phyloP scores from a whole-genome alignment of 306 rosid genomes.

The Quercus robur region DNA sequence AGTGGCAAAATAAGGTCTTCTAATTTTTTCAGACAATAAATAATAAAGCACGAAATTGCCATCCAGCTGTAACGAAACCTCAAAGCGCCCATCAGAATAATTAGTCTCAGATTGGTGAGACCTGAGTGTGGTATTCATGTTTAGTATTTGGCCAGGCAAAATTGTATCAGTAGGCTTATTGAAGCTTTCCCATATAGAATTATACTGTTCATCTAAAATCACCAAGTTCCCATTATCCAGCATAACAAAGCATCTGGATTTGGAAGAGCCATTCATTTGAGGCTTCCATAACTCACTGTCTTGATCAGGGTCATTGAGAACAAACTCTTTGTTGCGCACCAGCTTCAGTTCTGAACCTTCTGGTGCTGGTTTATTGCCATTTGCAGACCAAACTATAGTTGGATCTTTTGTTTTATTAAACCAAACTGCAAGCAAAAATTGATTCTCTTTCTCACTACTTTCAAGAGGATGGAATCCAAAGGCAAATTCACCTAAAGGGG shows the following conservation, averaged over 20 bases:
- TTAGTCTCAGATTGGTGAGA: slow-evolving; percentile 6
- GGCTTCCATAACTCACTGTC: background rate
- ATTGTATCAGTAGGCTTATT: slow-evolving; percentile 22
- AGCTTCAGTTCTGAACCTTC: slow-evolving; percentile 10
- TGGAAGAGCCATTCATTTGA: background rate
- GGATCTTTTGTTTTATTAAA: background rate
- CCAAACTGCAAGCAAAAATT: slow-evolving; percentile 21
- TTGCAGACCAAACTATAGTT: slow-evolving; percentile 34
- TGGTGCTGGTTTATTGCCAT: slow-evolving; percentile 15
- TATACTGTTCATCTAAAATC: background rate
- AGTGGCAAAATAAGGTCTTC: background rate
- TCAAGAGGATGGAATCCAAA: too few relatives aligned
- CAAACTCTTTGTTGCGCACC: background rate
- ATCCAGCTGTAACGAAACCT: background rate
- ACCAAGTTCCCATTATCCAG: slow-evolving; percentile 24
- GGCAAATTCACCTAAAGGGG: too few relatives aligned
- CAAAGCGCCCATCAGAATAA: slow-evolving; percentile 25
- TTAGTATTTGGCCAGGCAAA: slow-evolving; percentile 25
- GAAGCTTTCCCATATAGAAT: slow-evolving; percentile 32
- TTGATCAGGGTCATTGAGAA: background rate
- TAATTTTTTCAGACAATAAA: background rate
- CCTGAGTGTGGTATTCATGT: background rate
- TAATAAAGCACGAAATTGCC: slow-evolving; percentile 19
- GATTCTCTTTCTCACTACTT: background rate
- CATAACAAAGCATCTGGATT: slow-evolving; percentile 1